Percentiles rank a stretch among this genome's conserved stretches.
These are phyloP conservation scores for Crucibulum laeve DNA, from an alignment of 768 basidiomycete genomes.

Conservation along the genomic window DNA sequence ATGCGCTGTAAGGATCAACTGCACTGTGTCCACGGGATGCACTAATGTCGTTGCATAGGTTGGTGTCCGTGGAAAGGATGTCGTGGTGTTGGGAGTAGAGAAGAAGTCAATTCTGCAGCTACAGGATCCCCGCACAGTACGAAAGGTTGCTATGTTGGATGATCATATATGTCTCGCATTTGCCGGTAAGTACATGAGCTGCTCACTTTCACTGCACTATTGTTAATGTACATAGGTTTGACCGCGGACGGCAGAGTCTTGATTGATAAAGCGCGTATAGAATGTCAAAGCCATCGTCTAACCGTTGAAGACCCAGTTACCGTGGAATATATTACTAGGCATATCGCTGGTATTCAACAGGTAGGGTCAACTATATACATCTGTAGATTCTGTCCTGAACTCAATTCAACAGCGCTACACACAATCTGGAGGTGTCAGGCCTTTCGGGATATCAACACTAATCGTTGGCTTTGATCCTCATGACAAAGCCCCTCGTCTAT, in stretches of 20 bases:
- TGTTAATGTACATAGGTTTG: conserved; percentile 53
- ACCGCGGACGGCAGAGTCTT: conserved; percentile 97
- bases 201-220: background rate
- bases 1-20: conserved; percentile 67
- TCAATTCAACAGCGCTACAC: conserved; percentile 72
- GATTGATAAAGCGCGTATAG: conserved; percentile 96
- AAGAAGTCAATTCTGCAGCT: conserved; percentile 98
- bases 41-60: conserved; percentile 54
- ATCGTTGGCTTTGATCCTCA: conserved; percentile 97
- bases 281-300: conserved; percentile 95
- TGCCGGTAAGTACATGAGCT: conserved; percentile 59
- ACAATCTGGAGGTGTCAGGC: conserved; percentile 97
- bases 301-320: conserved; percentile 98
- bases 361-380: conserved; percentile 33
- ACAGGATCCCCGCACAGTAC: conserved; percentile 95
- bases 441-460: conserved; percentile 96
- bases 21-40: conserved; percentile 5
- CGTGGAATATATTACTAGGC: conserved; percentile 96
- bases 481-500: conserved; percentile 82
- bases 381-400: background rate
- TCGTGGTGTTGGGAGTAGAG: conserved; percentile 96
- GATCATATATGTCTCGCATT: conserved; percentile 97
- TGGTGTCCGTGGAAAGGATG: conserved; percentile 90
- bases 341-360: conserved; percentile 99
- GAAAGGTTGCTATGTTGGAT: conserved; percentile 98